Conservation (phyloP, 1,284 basidiomycete genomes). For the Abortiporus biennis region DNA sequence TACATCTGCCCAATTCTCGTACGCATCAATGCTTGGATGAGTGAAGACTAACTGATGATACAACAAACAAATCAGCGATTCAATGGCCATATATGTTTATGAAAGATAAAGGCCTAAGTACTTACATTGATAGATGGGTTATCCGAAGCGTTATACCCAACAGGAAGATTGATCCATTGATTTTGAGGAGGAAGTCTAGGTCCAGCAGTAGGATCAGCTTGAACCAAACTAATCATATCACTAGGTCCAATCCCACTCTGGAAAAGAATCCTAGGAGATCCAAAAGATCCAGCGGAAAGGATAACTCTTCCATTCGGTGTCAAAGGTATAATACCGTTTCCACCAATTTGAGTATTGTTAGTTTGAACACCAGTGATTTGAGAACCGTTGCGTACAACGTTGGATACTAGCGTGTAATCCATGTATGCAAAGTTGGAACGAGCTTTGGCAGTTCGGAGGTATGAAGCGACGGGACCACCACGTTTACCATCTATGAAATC, state of each 20-base stretch:
- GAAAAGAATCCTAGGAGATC: conserved; percentile 55
- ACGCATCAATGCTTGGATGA: conserved; percentile 53
- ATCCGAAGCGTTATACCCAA: conserved; percentile 47
- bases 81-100: not conserved
- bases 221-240: conserved; percentile 51
- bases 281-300: conserved; percentile 50
- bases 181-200: conserved; percentile 41
- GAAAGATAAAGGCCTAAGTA: conserved; percentile 1
- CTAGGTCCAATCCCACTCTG: conserved; percentile 56
- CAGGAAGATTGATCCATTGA: conserved; percentile 55
- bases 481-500: conserved; percentile 54
- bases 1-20: conserved; percentile 60
- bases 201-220: conserved; percentile 37
- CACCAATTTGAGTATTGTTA: conserved; percentile 49
- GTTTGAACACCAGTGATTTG: conserved; percentile 55
- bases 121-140: conserved; percentile 60
- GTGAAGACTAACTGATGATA: conserved; percentile 51
- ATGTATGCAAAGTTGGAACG: conserved; percentile 49
- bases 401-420: conserved; percentile 41
- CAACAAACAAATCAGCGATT: not conserved
- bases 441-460: conserved; percentile 48
- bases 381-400: conserved; percentile 53
- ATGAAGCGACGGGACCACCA: conserved; percentile 53
- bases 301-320: conserved; percentile 55
- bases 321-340: conserved; percentile 48